Conservation (phyloP, 2,329 filamentous ascomycete species). For the Aspergillus ibericus region DNA sequence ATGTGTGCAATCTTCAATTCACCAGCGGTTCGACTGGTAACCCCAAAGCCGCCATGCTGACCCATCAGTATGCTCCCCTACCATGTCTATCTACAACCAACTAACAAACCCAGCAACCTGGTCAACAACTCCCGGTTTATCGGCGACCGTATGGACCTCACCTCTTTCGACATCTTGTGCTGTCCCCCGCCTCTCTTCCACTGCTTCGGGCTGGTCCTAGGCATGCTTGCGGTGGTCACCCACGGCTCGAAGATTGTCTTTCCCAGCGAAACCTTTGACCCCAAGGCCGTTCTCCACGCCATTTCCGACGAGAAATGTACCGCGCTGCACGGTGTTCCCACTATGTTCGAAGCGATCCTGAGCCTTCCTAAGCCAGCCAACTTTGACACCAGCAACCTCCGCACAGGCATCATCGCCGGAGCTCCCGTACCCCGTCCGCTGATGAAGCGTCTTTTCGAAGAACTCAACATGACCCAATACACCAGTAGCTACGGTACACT, state of each 20-base stretch:
- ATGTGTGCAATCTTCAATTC: slow-evolving; percentile 73
- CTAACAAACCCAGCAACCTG: slow-evolving; percentile 33
- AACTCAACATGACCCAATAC: slow-evolving; percentile 74
- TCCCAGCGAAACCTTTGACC: slow-evolving; percentile 72
- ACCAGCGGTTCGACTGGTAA: slow-evolving; percentile 72
- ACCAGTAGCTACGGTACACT: slow-evolving; percentile 62
- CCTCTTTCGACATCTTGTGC: slow-evolving; percentile 67
- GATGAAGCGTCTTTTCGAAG: slow-evolving; percentile 69
- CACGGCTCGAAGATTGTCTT: slow-evolving; percentile 77
- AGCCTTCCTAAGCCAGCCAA: slow-evolving; percentile 48
- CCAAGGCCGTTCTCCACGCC: slow-evolving; percentile 63
- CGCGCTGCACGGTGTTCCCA: slow-evolving; percentile 76
- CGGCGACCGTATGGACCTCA: slow-evolving; percentile 72
- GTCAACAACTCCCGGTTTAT: slow-evolving; percentile 69
- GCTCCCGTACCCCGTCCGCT: slow-evolving; percentile 73
- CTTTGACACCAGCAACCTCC: slow-evolving; percentile 55
- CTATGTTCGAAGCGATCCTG: slow-evolving; percentile 74
- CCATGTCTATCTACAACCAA: background rate
- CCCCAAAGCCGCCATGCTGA: slow-evolving; percentile 74
- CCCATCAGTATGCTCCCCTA: slow-evolving; percentile 56
- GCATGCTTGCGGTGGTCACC: slow-evolving; percentile 69
- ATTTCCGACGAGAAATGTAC: slow-evolving; percentile 69
- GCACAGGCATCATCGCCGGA: slow-evolving; percentile 78
- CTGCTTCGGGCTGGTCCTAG: slow-evolving; percentile 79
- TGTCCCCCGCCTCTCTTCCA: slow-evolving; percentile 84